Evolutionary conservation across 306 rosid species (phyloP), one percentile per base, ranked within the genome.

Genomic region (Casuarina glauca): DNA sequence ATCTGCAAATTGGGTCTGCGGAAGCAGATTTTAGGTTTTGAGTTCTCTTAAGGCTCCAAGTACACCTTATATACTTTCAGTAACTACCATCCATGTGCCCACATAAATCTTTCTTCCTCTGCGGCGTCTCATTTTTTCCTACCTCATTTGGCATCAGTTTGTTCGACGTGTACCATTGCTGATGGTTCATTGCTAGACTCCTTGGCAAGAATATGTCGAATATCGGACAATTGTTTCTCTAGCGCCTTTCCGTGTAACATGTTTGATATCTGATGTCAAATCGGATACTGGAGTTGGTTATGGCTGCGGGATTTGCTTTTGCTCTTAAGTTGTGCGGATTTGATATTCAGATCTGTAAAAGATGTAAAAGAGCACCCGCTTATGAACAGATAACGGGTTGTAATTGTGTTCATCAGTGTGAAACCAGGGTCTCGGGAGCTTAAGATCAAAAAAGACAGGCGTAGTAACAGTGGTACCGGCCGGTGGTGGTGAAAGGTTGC

Each of bases 241-340:
- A 3, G 62, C 20, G 9, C 19, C 48, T 44, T 32, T 58, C 42
- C 0, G 36, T 41, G 71, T 49, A 67, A 67, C 26, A 9, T 67
- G 2, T 67, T 41, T 42, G 46, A 67, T 42, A 16, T 17, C 71
- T 67, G 71, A 42, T 6, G 46, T 10, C 71, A 17, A 26, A 67
- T 67, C 12, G 17, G 71, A 67, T 67, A 6, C 49, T 41, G 71
- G 49, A 66, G 71, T 17, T 66, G 50, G 48, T 66, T 43, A 39
- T 17, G 42, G 19, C 3, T 50, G 4, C 9, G 71, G 12, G 71
- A 8, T 17, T 19, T 42, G 8, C 13, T 17, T 67, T 41, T n/a
- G 51, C n/a, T 41, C 71, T 67, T 49, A 67, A 66, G 50, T 41
- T 17, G 64, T 58, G 39, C 51, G 9, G 26, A 26, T 26, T 39